Percentiles rank a stretch among this genome's conserved stretches.
Evolutionary conservation across 345 rosid genomes (phyloP).

Genomic region (Aethionema arabicum): DNA sequence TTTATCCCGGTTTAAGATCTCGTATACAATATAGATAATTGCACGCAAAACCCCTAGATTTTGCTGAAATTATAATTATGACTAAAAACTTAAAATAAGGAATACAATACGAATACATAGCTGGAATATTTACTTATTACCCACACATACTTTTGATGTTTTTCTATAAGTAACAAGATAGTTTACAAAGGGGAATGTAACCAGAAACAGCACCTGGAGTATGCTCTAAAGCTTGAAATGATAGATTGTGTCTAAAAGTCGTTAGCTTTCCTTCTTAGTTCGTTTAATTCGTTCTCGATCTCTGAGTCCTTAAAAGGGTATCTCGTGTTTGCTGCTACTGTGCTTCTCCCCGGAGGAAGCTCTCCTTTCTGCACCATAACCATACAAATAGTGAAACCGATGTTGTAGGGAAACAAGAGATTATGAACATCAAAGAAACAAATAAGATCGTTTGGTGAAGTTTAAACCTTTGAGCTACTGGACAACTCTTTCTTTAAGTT

Average conservation of each 20-base stretch:
- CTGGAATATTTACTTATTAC: slow-evolving; percentile 31
- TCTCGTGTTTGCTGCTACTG: slow-evolving; percentile 31
- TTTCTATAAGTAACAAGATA: slow-evolving; percentile 28
- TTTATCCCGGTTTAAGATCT: too few relatives aligned
- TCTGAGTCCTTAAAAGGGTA: slow-evolving; percentile 41
- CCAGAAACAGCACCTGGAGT: slow-evolving; percentile 12
- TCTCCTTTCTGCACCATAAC: slow-evolving; percentile 40
- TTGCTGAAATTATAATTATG: neutral
- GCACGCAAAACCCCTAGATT: neutral
- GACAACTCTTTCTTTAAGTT: slow-evolving; percentile 51
- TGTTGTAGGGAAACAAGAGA: neutral
- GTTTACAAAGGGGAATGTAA: slow-evolving; percentile 19
- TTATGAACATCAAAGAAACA: neutral
- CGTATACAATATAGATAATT: too few relatives aligned
- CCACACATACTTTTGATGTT: slow-evolving; percentile 25
- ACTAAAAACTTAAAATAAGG: slow-evolving; percentile 19
- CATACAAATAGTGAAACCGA: neutral
- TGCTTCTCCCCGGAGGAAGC: slow-evolving; percentile 42
- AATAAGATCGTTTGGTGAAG: neutral
- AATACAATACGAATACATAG: slow-evolving; percentile 1
- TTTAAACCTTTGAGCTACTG: slow-evolving; percentile 48
- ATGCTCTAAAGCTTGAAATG: too few relatives aligned
- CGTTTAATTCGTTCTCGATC: slow-evolving; percentile 41
- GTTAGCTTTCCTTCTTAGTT: slow-evolving; percentile 41
- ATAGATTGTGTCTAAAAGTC: slow-evolving; percentile 30